These are phyloP conservation scores for Yamadazyma trypodendri DNA, from an alignment of 1,139 yeast genomes.

Conservation along the genomic window DNA sequence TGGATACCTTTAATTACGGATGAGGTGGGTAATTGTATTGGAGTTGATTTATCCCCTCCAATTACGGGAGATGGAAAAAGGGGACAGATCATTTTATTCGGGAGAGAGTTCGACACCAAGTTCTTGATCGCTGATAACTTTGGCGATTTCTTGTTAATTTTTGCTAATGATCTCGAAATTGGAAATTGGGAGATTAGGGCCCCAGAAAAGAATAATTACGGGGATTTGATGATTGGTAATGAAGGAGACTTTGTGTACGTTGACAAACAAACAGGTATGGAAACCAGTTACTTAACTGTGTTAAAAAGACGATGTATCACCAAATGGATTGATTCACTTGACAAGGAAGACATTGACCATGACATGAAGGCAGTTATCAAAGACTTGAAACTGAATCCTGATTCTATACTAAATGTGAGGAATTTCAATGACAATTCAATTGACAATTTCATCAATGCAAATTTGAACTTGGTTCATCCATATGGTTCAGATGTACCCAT, in stretches of 20 bases:
- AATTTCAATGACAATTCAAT: slow-evolving; percentile 21
- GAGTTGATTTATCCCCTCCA: slow-evolving; percentile 86
- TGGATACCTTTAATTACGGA: slow-evolving; percentile 94
- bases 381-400: slow-evolving; percentile 23
- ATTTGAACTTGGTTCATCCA: slow-evolving; percentile 18
- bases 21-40: slow-evolving; percentile 85
- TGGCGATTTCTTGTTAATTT: slow-evolving; percentile 77
- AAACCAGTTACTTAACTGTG: slow-evolving; percentile 15
- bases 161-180: slow-evolving; percentile 80
- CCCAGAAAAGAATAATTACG: slow-evolving; percentile 42
- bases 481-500: background rate
- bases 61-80: slow-evolving; percentile 53
- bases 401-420: slow-evolving; percentile 19
- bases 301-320: slow-evolving; percentile 14
- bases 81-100: slow-evolving; percentile 88
- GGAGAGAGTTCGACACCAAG: slow-evolving; percentile 85
- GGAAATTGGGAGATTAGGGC: slow-evolving; percentile 71
- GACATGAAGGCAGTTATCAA: slow-evolving; percentile 22
- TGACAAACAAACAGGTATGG: slow-evolving; percentile 35
- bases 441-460: slow-evolving; percentile 29
- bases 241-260: slow-evolving; percentile 73
- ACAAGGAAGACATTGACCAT: slow-evolving; percentile 15
- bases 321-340: slow-evolving; percentile 28
- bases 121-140: slow-evolving; percentile 76
- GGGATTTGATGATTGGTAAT: slow-evolving; percentile 56